Conservation (phyloP, 1,284 basidiomycete species). For the Apiotrichum sp. region DNA sequence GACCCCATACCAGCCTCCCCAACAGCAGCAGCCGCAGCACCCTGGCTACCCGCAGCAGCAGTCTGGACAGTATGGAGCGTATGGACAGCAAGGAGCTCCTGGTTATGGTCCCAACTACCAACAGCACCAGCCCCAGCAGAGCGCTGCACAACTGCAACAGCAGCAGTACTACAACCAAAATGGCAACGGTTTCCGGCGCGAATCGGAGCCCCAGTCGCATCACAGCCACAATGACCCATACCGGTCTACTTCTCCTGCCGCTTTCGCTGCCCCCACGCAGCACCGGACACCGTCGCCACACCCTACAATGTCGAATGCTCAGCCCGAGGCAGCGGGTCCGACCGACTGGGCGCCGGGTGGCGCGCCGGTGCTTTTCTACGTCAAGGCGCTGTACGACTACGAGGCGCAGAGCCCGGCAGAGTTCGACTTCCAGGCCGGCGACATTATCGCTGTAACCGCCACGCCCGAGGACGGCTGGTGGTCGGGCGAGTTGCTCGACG, state of each 20-base stretch:
- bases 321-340: constrained; percentile 36
- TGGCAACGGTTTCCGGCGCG: too few species aligned
- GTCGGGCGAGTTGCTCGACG: constrained; percentile 70
- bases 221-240: constrained; percentile 9
- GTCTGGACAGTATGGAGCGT: constrained; percentile 2
- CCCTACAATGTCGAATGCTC: constrained; percentile 26
- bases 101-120: constrained; percentile 15
- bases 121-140: constrained; percentile 38
- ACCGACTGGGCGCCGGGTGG: constrained; percentile 37
- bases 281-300: constrained; percentile 31
- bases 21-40: constrained; percentile 1
- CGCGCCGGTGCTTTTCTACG: constrained; percentile 49
- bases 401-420: constrained; percentile 57
- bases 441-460: constrained; percentile 85
- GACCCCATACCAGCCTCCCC: constrained; percentile 1
- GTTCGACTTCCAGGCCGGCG: constrained; percentile 82
- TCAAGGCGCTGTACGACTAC: constrained; percentile 91
- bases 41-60: constrained; percentile 7
- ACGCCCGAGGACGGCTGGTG: constrained; percentile 95
- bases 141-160: constrained; percentile 4
- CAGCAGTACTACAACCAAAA: constrained; percentile 16
- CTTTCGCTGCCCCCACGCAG: constrained; percentile 7
- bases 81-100: background rate
- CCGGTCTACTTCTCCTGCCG: background rate
- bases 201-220: background rate